phyloP scores from a whole-genome alignment of 164 flowering plant species.

The Warburgia ugandensis region DNA sequence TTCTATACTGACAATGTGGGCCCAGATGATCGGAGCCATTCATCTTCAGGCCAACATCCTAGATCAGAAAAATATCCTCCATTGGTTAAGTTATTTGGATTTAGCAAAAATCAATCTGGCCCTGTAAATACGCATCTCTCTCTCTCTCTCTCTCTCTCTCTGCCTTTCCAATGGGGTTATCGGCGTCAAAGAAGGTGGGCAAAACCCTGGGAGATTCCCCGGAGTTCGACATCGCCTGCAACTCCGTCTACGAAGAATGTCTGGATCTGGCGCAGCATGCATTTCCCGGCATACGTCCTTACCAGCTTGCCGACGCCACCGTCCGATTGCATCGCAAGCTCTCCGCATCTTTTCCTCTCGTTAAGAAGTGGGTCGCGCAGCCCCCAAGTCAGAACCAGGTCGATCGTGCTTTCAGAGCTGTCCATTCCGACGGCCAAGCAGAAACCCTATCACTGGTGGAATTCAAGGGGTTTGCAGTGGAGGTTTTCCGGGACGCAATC shows the following conservation, averaged over 20 bases:
- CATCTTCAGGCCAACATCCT: too few species aligned
- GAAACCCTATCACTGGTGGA: conserved; percentile 24
- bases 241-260: conserved; percentile 40
- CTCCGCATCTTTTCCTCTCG: conserved; percentile 31
- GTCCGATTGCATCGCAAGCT: conserved; percentile 46
- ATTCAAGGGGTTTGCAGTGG: conserved; percentile 54
- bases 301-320: conserved; percentile 70
- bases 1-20: too few species aligned
- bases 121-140: too few species aligned
- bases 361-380: conserved; percentile 50
- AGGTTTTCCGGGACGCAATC: conserved; percentile 39
- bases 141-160: too few species aligned
- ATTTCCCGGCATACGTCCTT: conserved; percentile 57
- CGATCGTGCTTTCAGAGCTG: conserved; percentile 38
- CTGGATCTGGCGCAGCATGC: conserved; percentile 59
- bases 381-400: conserved; percentile 56
- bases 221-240: conserved; percentile 51
- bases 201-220: conserved; percentile 27
- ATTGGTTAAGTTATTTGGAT: too few species aligned
- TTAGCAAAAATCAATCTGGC: too few species aligned
- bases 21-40: too few species aligned
- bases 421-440: not conserved
- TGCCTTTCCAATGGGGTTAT: conserved; percentile 18
- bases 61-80: too few species aligned
- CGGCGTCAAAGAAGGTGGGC: conserved; percentile 45